Evolutionary conservation across 2,329 filamentous ascomycete genomes (phyloP).

Genomic region (Pseudocercospora cruenta): DNA sequence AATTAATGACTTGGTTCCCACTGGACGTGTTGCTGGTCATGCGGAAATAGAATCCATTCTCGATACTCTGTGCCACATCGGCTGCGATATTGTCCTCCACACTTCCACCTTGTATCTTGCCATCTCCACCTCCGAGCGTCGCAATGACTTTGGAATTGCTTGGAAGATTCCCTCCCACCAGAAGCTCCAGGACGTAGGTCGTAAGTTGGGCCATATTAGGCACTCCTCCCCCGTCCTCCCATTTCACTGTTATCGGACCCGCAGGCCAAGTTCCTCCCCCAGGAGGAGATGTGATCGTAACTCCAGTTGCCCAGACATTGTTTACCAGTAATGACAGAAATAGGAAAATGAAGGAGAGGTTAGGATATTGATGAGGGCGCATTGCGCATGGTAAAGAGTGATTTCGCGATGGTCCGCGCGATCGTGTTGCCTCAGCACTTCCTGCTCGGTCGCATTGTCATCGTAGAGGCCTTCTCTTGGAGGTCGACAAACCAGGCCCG

Average conservation of each 20-base stretch:
- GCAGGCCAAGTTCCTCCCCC: conserved; percentile 26
- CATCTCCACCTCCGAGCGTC: conserved; percentile 22
- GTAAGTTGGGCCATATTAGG: conserved; percentile 23
- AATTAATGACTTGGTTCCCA: conserved; percentile 56
- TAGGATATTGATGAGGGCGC: conserved; percentile 11
- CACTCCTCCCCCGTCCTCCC: conserved; percentile 26
- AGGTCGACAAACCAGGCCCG: neutral
- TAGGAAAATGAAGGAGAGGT: conserved; percentile 19
- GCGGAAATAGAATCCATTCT: conserved; percentile 31
- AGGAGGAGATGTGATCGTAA: conserved; percentile 24
- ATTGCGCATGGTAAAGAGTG: conserved; percentile 17
- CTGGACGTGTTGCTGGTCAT: conserved; percentile 28
- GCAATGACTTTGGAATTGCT: conserved; percentile 25
- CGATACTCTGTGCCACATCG: conserved; percentile 23
- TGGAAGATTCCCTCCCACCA: conserved; percentile 27
- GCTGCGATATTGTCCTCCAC: conserved; percentile 20
- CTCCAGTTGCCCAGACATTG: conserved; percentile 21
- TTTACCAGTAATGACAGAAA: conserved; percentile 21
- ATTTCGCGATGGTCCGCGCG: conserved; percentile 2
- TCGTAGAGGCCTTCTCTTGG: neutral
- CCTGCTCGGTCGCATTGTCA: neutral
- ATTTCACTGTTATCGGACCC: conserved; percentile 24
- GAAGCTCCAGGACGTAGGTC: conserved; percentile 24
- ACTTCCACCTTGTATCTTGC: conserved; percentile 15
- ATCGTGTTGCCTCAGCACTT: neutral